A percentile compares a stretch with the other conserved stretches of the same genome.
Conservation (phyloP, 1,284 basidiomycete species). For the Moesziomyces antarcticus region DNA sequence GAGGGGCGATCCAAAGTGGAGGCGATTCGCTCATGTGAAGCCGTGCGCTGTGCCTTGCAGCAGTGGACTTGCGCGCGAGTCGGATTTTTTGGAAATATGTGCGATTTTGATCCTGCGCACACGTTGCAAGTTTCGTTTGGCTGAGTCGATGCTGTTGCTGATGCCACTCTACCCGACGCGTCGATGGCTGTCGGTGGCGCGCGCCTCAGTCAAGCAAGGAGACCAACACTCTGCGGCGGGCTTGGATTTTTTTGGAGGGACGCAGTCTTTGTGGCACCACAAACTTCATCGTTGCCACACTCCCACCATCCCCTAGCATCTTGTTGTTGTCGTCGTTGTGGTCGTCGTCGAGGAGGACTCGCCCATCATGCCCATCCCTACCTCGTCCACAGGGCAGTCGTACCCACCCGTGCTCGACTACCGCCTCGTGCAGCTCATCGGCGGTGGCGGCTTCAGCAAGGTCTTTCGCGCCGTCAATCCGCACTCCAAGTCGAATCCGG, state of each 20-base stretch:
- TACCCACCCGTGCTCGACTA: conserved; percentile 64
- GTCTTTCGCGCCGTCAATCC: conserved; percentile 65
- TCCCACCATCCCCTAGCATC: background rate
- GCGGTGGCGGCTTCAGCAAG: conserved; percentile 65
- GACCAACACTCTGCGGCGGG: background rate
- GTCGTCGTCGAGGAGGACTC: background rate
- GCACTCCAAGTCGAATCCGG: conserved; percentile 40
- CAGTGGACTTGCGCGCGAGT: background rate
- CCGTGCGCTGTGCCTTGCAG: background rate
- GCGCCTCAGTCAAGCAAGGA: background rate
- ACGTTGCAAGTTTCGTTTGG: background rate
- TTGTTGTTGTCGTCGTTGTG: background rate
- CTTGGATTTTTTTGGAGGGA: too few relatives aligned
- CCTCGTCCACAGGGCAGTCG: conserved; percentile 61
- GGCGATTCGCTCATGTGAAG: background rate
- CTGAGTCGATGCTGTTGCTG: conserved; percentile 2
- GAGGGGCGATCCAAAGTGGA: conserved; percentile 10
- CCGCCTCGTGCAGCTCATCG: conserved; percentile 63
- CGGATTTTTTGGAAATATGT: background rate
- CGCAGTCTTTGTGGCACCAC: background rate
- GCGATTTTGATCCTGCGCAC: background rate
- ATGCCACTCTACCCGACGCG: background rate
- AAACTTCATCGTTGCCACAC: background rate
- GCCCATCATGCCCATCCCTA: conserved; percentile 50
- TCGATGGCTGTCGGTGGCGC: background rate